Base-by-base conservation (phyloP, 2,329 filamentous ascomycete species). In the Didymosphaeria variabile region DNA sequence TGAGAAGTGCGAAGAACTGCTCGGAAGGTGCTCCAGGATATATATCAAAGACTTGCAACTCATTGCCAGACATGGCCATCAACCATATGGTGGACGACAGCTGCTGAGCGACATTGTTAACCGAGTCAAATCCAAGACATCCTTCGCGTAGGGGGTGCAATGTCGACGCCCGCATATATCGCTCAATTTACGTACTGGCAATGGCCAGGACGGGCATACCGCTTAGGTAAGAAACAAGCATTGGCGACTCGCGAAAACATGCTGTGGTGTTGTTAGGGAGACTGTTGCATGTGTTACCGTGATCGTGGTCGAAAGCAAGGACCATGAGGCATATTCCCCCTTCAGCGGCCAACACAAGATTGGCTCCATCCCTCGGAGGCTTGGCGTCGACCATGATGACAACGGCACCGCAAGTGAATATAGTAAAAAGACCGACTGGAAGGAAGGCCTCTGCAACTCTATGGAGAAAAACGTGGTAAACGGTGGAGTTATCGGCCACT, bases 111-210 rank as follows among this genome's bases (percentile, higher is more conserved):
- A 53, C 36, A 31, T 53, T 17, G 50, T 12, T 7, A 53, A 42
- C 19, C 36, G 23, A 53, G 36, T 31, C 15, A 42, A 51, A 34
- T 31, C 34, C 2, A 38, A 10, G 34, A 5, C 9, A 40, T 19
- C 31, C 49, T 19, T 34, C n/a, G 23, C 13, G 47, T 36, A 52
- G 38, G 49, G 47, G 47, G n/a, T 52, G 36, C 34, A 53, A 31
- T 53, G 50, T 53, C 50, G 23, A 42, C 23, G 19, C 21, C 21
- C 36, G 36, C 36, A 53, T 53, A 53, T 53, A 53, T 53, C 50
- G 50, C 50, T 53, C 50, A 47, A 42, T 26, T 53, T 53, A 53
- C 50, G 50, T 53, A 53, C 21, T 53, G 23, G 36, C 31, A 53
- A 42, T 42, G 36, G 21, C 50, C 49, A 40, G 21, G 32, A 23